Conservation (phyloP, 306 rosid species). For the Sindora glabra region DNA sequence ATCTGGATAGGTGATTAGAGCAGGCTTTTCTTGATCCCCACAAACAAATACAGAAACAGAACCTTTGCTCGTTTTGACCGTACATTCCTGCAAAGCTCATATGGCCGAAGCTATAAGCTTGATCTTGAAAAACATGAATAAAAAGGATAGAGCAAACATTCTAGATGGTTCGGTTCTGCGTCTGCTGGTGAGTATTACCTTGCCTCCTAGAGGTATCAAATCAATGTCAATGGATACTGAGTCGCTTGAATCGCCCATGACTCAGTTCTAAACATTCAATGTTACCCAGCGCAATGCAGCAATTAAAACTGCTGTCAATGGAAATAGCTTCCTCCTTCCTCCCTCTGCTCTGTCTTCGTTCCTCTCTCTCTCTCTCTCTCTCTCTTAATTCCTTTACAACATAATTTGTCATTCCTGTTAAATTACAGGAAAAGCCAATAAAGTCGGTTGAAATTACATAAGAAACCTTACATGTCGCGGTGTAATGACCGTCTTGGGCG, state of each 20-base stretch:
- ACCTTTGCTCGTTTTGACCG: slow-evolving; percentile 79
- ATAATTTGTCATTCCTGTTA: neutral
- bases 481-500: neutral
- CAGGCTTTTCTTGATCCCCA: slow-evolving; percentile 87
- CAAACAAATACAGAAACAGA: slow-evolving; percentile 68
- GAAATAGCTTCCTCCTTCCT: neutral
- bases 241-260: slow-evolving; percentile 67
- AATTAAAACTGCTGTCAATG: too few species aligned
- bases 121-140: neutral
- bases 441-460: neutral
- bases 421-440: slow-evolving; percentile 33
- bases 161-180: neutral
- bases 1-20: slow-evolving; percentile 77
- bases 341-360: neutral
- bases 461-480: too few species aligned
- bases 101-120: neutral
- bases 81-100: slow-evolving; percentile 48
- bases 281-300: neutral
- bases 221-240: slow-evolving; percentile 73
- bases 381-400: too few species aligned
- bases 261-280: slow-evolving; percentile 16
- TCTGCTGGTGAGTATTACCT: slow-evolving; percentile 52
- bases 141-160: neutral
- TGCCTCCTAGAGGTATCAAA: slow-evolving; percentile 66
- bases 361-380: too few species aligned